Evolutionary conservation across 2,329 filamentous ascomycete species (phyloP), one percentile per base, ranked within the genome.

Genomic region (Xylariomycetidae sp.): DNA sequence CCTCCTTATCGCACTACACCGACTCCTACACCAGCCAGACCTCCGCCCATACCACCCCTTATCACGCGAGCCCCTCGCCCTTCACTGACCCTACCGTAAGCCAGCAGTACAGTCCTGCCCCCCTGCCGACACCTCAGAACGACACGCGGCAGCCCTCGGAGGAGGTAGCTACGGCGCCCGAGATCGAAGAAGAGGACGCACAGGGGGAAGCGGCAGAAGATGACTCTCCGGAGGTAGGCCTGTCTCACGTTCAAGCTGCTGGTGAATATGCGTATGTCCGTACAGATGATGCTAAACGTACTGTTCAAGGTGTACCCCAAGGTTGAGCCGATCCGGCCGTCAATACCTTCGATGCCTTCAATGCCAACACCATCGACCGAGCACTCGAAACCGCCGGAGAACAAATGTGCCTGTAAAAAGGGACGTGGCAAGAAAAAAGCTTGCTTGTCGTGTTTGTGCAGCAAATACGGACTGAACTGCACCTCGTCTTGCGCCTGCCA

Each of bases 401-500:
- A 46, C 13, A 51, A 47, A 31, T 58, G 55, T 31, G 44, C 51
- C 15, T 58, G 55, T 33, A 58, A 56, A 25, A 58, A 54, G 23
- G 53, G 52, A 8, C 53, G 55, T 3, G 55, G 55, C 3, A 55
- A 56, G 38, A 58, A 57, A 43, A 57, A 54, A 32, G 46, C 50
- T 15, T 58, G 55, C 29, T 40, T 47, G 13, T 48, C 48, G n/a
- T 58, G 55, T 16, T 51, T 42, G 30, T 58, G 55, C 26, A 56
- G 50, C 35, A 54, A 51, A 40, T 53, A 57, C 18, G 54, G 55
- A 8, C 38, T 51, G 7, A 42, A 42, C 27, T 58, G 55, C 27
- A 50, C 41, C 15, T 25, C 48, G 26, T 34, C 44, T 13, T 58
- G 55, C 37, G 46, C 49, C 15, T 58, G 55, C 33, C 47, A 50